Evolutionary conservation across 192 early-diverging fungal genomes (phyloP).

Genomic region (Entomortierella beljakovae): DNA sequence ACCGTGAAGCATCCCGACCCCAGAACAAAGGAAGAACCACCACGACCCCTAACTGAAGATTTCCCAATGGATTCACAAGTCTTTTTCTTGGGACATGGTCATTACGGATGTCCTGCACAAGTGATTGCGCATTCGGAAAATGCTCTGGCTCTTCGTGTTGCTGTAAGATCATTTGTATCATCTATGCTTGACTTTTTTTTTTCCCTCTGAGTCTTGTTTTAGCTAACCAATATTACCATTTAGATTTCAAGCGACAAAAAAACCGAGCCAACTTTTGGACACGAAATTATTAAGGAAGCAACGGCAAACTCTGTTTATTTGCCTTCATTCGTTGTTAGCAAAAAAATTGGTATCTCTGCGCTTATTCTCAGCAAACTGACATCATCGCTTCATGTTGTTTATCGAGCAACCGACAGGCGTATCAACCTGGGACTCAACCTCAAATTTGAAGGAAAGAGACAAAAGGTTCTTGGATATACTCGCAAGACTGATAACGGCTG

Average conservation of each 20-base stretch:
- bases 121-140: slow-evolving; percentile 70
- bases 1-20: slow-evolving; percentile 72
- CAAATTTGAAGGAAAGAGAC: slow-evolving; percentile 89
- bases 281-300: slow-evolving; percentile 54
- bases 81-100: slow-evolving; percentile 82
- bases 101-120: slow-evolving; percentile 80
- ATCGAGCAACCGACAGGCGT: slow-evolving; percentile 64
- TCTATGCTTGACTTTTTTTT: neutral
- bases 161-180: slow-evolving; percentile 42
- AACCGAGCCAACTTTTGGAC: slow-evolving; percentile 61
- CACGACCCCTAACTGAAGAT: slow-evolving; percentile 74
- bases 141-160: slow-evolving; percentile 56
- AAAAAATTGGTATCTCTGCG: slow-evolving; percentile 69
- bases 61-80: slow-evolving; percentile 77
- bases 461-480: slow-evolving; percentile 92
- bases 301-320: slow-evolving; percentile 29
- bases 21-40: slow-evolving; percentile 77
- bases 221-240: neutral
- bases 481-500: slow-evolving; percentile 81
- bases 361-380: slow-evolving; percentile 88
- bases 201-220: too few relatives aligned
- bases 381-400: slow-evolving; percentile 79
- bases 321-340: slow-evolving; percentile 75
- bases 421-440: slow-evolving; percentile 88
- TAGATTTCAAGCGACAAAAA: slow-evolving; percentile 34